phyloP scores from a whole-genome alignment of 192 early-diverging fungal species.

The Mortierella hygrophila region DNA sequence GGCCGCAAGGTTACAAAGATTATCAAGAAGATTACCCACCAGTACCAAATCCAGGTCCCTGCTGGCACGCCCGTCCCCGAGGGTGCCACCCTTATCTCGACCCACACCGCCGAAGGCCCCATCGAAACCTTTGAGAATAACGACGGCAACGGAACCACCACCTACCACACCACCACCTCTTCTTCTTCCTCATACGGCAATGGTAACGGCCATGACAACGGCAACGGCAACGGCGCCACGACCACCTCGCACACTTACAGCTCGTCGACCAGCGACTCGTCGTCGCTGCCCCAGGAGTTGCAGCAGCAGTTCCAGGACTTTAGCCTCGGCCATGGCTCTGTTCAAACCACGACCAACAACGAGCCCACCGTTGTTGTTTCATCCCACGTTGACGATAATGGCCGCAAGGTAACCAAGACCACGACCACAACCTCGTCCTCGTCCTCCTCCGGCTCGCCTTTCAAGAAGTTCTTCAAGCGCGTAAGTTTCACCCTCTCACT shows the following conservation, averaged over 20 bases:
- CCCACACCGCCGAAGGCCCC: constrained; percentile 11
- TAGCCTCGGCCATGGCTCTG: background rate
- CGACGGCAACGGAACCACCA: background rate
- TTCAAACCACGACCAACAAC: constrained; percentile 10
- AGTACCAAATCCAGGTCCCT: constrained; percentile 51
- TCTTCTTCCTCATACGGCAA: background rate
- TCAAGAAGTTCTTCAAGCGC: constrained; percentile 53
- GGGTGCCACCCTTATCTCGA: constrained; percentile 39
- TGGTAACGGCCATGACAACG: background rate
- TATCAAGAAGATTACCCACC: constrained; percentile 43
- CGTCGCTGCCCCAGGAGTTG: constrained; percentile 16
- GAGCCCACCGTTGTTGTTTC: constrained; percentile 43
- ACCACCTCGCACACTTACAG: background rate
- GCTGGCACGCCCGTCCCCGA: constrained; percentile 43
- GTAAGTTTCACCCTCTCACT: constrained; percentile 19
- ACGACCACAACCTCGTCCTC: constrained; percentile 40
- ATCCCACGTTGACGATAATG: constrained; percentile 32
- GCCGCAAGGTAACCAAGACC: constrained; percentile 54
- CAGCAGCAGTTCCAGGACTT: constrained; percentile 17
- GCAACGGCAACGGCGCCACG: background rate
- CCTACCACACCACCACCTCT: background rate
- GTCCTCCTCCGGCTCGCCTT: constrained; percentile 30
- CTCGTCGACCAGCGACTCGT: background rate
- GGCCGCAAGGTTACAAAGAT: constrained; percentile 55
- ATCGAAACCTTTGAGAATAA: background rate